Conservation (phyloP, 805 yeast species). For the Yarrowia alimentaria region DNA sequence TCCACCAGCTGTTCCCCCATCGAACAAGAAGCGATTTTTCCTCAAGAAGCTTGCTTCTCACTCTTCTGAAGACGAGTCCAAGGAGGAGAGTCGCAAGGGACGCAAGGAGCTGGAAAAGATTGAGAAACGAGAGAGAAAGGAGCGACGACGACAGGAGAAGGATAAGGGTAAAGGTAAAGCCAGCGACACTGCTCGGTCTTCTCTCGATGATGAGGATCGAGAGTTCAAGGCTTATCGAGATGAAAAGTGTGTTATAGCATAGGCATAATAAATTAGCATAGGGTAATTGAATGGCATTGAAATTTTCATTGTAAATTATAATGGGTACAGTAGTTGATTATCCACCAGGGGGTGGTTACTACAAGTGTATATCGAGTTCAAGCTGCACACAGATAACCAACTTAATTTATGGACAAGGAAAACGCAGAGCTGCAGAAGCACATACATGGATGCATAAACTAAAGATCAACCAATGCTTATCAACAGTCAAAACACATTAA, state of each 20-base stretch:
- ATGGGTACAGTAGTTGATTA: too few relatives aligned
- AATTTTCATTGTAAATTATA: too few relatives aligned
- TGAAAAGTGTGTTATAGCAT: conserved; percentile 18
- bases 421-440: too few relatives aligned
- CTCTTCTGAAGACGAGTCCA: conserved; percentile 15
- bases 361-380: too few relatives aligned
- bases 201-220: conserved; percentile 15
- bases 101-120: conserved; percentile 8
- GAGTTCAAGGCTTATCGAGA: conserved; percentile 20
- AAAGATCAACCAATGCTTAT: too few relatives aligned
- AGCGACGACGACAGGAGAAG: conserved; percentile 7
- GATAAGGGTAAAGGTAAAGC: conserved; percentile 11
- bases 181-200: conserved; percentile 14
- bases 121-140: conserved; percentile 13
- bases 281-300: too few relatives aligned
- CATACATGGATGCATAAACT: too few relatives aligned
- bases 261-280: too few relatives aligned
- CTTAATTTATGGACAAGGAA: too few relatives aligned
- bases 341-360: too few relatives aligned
- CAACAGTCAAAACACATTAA: too few relatives aligned
- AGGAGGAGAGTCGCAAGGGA: not conserved
- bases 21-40: conserved; percentile 22
- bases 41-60: conserved; percentile 18
- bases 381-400: too few relatives aligned
- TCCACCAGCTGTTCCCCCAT: not conserved